Base-by-base conservation (phyloP, 257 asterid species). In the Scutellaria galericulata region DNA sequence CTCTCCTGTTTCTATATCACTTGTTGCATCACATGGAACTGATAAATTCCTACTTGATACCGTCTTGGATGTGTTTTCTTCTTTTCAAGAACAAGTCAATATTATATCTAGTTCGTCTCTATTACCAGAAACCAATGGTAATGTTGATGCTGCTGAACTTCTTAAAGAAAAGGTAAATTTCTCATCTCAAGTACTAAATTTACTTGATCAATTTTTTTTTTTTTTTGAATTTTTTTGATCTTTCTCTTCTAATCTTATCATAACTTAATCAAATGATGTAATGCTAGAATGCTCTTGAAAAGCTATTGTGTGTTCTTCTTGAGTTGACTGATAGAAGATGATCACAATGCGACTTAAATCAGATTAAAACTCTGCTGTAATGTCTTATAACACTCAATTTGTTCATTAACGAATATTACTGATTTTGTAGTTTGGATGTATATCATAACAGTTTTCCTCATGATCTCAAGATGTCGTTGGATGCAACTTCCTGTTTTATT, bases 31-130 rank as follows among this genome's bases (percentile, higher is more conserved):
- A 63, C 95, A 88, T 53, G 96, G 97, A 67, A 59, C 73, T 75
- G 99, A 95, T 86, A 95, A 95, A 74, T 90, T 90, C 84, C 79
- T 95, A 80, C 98, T 95, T 68, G 99, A 92, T 73, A 86, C 96
- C 62, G 70, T 95, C 37, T 81, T 90, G 90, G 99, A 95, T 79
- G 68, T 85, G 85, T 82, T 85, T 85, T 74, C 89, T 18, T 78
- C 89, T 78, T 90, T 94, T 78, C 96, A 89, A 91, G 89, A 92
- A 63, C 95, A 84, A 80, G 76, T 71, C 69, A 68, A 10, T 18
- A 45, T 51, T 69, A 77, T 68, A 54, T 82, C 92, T 35, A 87
- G 76, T 63, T 82, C 91, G 70, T 71, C 80, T 58, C 89, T 78
- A 4, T 80, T 79, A 77, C 86, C 89, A 31, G 83, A 83, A 68